Conservation (phyloP, 2,329 filamentous ascomycete genomes). For the Penicillium rolfsii region DNA sequence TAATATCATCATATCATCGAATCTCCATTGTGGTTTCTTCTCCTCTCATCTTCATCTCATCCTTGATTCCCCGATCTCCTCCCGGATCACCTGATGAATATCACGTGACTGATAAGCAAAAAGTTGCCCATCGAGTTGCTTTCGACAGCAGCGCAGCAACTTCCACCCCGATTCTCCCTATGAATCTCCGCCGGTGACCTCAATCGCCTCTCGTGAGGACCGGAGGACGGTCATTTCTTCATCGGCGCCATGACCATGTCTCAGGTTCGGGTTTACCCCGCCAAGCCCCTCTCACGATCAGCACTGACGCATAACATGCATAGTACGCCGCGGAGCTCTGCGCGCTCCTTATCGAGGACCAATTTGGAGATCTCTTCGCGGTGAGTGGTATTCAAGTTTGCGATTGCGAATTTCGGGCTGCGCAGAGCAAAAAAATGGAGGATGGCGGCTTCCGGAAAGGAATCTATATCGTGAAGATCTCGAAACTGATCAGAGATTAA, state of each 20-base stretch:
- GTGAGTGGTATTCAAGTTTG: conserved; percentile 59
- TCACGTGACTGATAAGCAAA: conserved; percentile 36
- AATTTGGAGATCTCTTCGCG: conserved; percentile 88
- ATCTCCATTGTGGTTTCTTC: neutral
- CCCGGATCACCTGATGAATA: conserved; percentile 20
- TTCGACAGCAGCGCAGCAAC: conserved; percentile 1
- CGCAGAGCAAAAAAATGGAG: neutral
- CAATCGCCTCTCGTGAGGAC: conserved; percentile 69
- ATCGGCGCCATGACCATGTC: conserved; percentile 59
- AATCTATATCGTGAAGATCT: neutral
- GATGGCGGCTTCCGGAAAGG: neutral
- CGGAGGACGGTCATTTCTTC: conserved; percentile 74
- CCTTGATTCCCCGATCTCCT: neutral
- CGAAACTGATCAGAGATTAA: conserved; percentile 14
- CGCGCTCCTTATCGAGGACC: conserved; percentile 82
- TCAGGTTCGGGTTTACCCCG: conserved; percentile 53
- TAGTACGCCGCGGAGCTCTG: conserved; percentile 83
- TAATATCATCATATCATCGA: neutral
- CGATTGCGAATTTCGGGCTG: neutral
- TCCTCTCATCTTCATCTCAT: neutral
- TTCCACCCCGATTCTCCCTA: conserved; percentile 21
- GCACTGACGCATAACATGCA: conserved; percentile 30
- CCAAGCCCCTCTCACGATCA: conserved; percentile 27
- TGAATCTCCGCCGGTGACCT: conserved; percentile 63
- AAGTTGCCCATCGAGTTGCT: conserved; percentile 22